Evolutionary conservation across 2,329 filamentous ascomycete genomes (phyloP).

Genomic region (Cryphonectria carpinicola): DNA sequence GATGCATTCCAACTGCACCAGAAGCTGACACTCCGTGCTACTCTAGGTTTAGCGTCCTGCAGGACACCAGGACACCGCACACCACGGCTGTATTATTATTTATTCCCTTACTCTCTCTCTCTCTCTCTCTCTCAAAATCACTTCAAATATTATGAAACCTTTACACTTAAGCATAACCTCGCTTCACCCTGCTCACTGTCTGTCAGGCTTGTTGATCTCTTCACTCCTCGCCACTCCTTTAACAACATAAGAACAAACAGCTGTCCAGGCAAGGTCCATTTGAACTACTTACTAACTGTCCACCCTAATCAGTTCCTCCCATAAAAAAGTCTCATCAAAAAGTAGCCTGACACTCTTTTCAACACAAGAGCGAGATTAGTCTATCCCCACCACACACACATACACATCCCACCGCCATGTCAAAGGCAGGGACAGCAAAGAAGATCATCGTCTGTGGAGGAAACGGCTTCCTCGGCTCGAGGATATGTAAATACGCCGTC

Average conservation of each 20-base stretch:
- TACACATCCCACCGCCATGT: conserved; percentile 54
- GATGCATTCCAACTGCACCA: too few species aligned
- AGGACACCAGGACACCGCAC: too few species aligned
- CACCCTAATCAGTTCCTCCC: neutral
- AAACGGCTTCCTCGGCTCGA: conserved; percentile 84
- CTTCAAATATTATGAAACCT: neutral
- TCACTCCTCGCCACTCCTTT: neutral
- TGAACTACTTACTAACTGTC: neutral
- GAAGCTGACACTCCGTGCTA: too few species aligned
- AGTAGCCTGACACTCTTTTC: conserved; percentile 25
- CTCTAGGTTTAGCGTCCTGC: too few species aligned
- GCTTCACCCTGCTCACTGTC: neutral
- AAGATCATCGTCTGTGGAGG: conserved; percentile 90
- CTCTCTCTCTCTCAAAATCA: neutral
- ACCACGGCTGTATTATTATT: too few species aligned
- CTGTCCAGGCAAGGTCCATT: neutral
- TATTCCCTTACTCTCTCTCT: neutral
- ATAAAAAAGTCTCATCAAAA: neutral
- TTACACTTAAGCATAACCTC: conserved; percentile 11
- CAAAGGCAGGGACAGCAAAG: conserved; percentile 59
- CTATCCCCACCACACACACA: too few species aligned
- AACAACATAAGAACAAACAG: neutral
- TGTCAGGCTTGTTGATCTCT: neutral
- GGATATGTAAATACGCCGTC: conserved; percentile 90
- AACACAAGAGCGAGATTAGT: neutral